Evolutionary conservation across 176 grass and related monocot genomes (phyloP), one percentile per base, ranked within the genome.

Genomic region (Dactylis glomerata): DNA sequence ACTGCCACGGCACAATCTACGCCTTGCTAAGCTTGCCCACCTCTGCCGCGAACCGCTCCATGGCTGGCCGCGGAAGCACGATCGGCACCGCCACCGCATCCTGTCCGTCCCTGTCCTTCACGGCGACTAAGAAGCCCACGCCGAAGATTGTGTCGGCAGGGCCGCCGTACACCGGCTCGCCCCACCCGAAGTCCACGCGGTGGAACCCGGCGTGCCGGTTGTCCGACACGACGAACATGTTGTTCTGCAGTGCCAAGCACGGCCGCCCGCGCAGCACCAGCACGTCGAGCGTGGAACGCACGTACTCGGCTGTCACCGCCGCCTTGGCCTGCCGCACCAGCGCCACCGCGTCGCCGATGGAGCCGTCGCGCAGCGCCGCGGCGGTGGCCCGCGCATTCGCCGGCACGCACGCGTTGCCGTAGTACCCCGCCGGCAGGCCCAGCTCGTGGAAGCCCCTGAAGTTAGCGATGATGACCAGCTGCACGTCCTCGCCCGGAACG

Each of bases 331-430:
- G 12, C 58, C 20, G 68, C 27, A 92, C 80, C 28, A 82, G 34
- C 19, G 52, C 73, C 86, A 89, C 62, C 11, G 66, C 80, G 69
- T 86, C 69, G 6, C 42, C 83, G 2, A 86, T 16, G 0, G 65
- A 58, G 5, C 61, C 13, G 6, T 23, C 14, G n/a, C 44, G 8
- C 16, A 89, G 75, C 55, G 6, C 68, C 8, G n/a, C 73, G 1
- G 55, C 73, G 32, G 65, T 15, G 40, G 55, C 22, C 17, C 41
- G 0, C 23, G 5, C 83, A 3, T 50, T 50, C 23, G 5, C 0
- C 3, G 31, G 10, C 8, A 73, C 46, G 79, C 58, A 59, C 31
- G 90, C 90, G 80, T 92, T 92, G 78, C 90, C 87, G 76, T 92
- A 92, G 87, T 83, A 89, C 0, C 80, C 87, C 6, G 20, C n/a